phyloP scores from a whole-genome alignment of 1,284 basidiomycete species.

The Meripilus lineatus region DNA sequence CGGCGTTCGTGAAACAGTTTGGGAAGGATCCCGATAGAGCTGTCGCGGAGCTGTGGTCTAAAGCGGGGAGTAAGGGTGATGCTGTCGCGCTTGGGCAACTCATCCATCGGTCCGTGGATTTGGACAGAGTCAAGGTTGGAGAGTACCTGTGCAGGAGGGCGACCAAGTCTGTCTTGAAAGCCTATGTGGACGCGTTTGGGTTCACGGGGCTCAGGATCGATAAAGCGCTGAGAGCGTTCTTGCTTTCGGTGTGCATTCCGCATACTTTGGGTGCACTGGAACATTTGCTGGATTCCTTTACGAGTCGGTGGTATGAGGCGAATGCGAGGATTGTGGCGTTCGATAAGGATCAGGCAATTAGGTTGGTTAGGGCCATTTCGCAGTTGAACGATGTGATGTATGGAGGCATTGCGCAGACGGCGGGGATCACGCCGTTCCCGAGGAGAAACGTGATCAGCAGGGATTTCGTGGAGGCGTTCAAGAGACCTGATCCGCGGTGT shows the following conservation, averaged over 20 bases:
- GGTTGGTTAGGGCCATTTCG: slow-evolving; percentile 81
- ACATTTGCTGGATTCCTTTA: slow-evolving; percentile 79
- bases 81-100: slow-evolving; percentile 69
- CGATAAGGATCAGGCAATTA: slow-evolving; percentile 72
- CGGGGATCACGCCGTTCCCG: slow-evolving; percentile 57
- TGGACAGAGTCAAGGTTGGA: slow-evolving; percentile 83
- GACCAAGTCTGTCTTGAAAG: slow-evolving; percentile 71
- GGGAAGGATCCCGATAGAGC: slow-evolving; percentile 68
- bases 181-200: slow-evolving; percentile 85
- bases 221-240: slow-evolving; percentile 83
- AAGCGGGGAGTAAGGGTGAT: slow-evolving; percentile 54
- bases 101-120: slow-evolving; percentile 79
- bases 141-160: slow-evolving; percentile 72
- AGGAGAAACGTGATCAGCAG: slow-evolving; percentile 62
- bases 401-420: slow-evolving; percentile 53
- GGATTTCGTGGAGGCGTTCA: slow-evolving; percentile 79
- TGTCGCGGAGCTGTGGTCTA: slow-evolving; percentile 58
- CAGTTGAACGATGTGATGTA: slow-evolving; percentile 83
- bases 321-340: slow-evolving; percentile 77
- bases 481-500: slow-evolving; percentile 63
- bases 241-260: slow-evolving; percentile 77
- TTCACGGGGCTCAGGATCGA: slow-evolving; percentile 83
- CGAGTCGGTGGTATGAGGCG: slow-evolving; percentile 85
- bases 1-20: slow-evolving; percentile 73
- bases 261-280: slow-evolving; percentile 51